Percentiles rank a stretch among this genome's conserved stretches.
Evolutionary conservation across 208 protist species (phyloP).

Genomic region (Sergeia podlipaevii): DNA sequence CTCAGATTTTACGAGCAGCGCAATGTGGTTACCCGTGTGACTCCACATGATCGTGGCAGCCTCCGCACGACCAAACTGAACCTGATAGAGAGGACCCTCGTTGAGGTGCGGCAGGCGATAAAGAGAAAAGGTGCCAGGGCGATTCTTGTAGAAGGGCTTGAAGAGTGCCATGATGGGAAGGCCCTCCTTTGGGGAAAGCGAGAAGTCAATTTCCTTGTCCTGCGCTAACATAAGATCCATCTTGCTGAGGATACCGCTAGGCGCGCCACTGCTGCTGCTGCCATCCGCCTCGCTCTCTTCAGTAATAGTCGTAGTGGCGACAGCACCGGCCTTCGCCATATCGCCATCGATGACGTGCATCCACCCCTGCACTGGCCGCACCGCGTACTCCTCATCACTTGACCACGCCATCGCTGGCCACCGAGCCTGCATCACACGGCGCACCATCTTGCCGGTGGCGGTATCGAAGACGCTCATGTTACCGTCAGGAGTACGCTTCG

Average conservation of each 20-base stretch:
- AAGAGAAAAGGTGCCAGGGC: constrained; percentile 50
- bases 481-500: constrained; percentile 65
- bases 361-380: constrained; percentile 67
- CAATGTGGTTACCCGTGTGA: constrained; percentile 55
- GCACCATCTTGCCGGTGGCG: constrained; percentile 40
- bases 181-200: constrained; percentile 35
- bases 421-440: constrained; percentile 67
- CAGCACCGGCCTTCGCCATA: constrained; percentile 8
- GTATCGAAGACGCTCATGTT: constrained; percentile 72
- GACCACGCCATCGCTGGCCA: constrained; percentile 84
- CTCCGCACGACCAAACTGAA: constrained; percentile 70
- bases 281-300: constrained; percentile 12
- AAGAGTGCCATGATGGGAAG: constrained; percentile 73
- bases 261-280: constrained; percentile 5
- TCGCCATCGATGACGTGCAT: constrained; percentile 68
- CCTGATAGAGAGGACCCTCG: constrained; percentile 53
- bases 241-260: too few species aligned
- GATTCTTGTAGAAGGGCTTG: constrained; percentile 80
- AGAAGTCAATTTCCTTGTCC: constrained; percentile 77
- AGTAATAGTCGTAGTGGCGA: background rate
- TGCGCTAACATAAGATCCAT: constrained; percentile 73
- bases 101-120: constrained; percentile 75
- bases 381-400: constrained; percentile 48
- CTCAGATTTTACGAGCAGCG: constrained; percentile 73
- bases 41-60: constrained; percentile 63